Base-by-base conservation (phyloP, 2,329 filamentous ascomycete genomes). In the Macroventuria anomochaeta region DNA sequence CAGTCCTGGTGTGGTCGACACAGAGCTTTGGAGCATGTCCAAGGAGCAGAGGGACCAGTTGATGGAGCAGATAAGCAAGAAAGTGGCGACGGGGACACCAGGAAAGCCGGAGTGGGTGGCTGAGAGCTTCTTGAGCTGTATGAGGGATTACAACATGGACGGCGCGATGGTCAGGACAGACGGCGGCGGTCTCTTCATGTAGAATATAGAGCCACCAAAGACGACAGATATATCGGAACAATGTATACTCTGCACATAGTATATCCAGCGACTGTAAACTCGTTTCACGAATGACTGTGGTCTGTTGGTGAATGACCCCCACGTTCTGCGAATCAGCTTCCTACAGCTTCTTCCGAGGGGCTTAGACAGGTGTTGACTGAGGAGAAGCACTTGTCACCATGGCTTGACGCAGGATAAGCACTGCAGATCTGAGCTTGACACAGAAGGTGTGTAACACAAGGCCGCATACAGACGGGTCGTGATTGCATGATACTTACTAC, bases 1-100 rank as follows among this genome's bases (percentile, higher is more conserved):
- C 1, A 76, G 73, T 46, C 85, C 85, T 0, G 87, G 86, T 0
- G 74, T 77, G 0, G 77, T 80, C 25, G 70, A 78, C 32, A 80
- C 79, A 12, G 73, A 75, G 57, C 53, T 80, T 5, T 81, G 78
- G 78, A 52, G 52, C 21, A 64, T 64, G 39, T 56, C 71, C 36
- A 63, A 67, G 48, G 71, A 66, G 37, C 49, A 65, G 48, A 69
- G 63, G 49, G 36, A 57, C 41, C 38, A 41, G 29, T 43, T 70
- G 43, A 61, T 74, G 55, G 46, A 58, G 55, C 29, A 17, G 7
- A 48, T 58, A 39, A 62, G 44, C 53, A 47, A 48, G 37, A 63
- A 55, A 32, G 55, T 71, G 67, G 48, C 62, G 47, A 73, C 66
- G 21, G 69, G 68, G 18, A 43, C 54, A 34, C 63, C 65, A 6